These are phyloP conservation scores for Fusarium pseudoanthophilum DNA, from an alignment of 2,329 filamentous ascomycete genomes.

Conservation along the genomic window DNA sequence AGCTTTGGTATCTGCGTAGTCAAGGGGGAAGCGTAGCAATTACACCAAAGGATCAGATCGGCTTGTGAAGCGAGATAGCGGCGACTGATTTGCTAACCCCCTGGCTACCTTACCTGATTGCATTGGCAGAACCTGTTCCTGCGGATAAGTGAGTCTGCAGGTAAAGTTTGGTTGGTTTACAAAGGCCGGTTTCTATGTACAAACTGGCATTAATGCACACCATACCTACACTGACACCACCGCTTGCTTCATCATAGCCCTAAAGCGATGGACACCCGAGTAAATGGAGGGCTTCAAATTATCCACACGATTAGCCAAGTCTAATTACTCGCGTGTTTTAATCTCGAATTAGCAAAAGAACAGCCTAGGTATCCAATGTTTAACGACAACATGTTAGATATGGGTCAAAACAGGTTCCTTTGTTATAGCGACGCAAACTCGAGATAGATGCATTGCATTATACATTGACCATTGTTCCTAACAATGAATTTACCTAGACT, in stretches of 20 bases:
- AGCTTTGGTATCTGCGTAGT: conserved; percentile 7
- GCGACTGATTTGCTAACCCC: conserved; percentile 16
- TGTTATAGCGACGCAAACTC: not conserved
- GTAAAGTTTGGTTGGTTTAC: not conserved
- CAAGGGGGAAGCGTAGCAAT: conserved; percentile 16
- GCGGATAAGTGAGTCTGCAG: conserved; percentile 1
- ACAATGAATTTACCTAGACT: not conserved
- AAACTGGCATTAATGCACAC: conserved; percentile 11
- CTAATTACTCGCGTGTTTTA: conserved; percentile 4
- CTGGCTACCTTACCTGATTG: conserved; percentile 15
- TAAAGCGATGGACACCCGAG: not conserved
- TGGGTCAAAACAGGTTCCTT: not conserved
- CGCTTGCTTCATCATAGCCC: not conserved
- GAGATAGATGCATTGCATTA: not conserved
- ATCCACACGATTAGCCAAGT: not conserved
- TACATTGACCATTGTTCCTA: not conserved
- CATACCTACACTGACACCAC: not conserved
- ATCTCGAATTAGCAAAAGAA: conserved; percentile 5
- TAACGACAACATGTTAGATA: not conserved
- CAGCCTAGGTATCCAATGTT: not conserved
- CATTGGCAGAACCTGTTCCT: conserved; percentile 23
- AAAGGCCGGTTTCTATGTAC: not conserved
- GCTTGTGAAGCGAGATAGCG: conserved; percentile 36
- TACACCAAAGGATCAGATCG: conserved; percentile 25
- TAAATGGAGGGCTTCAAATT: not conserved